Conservation (phyloP, 345 rosid species). For the Viola odorata region DNA sequence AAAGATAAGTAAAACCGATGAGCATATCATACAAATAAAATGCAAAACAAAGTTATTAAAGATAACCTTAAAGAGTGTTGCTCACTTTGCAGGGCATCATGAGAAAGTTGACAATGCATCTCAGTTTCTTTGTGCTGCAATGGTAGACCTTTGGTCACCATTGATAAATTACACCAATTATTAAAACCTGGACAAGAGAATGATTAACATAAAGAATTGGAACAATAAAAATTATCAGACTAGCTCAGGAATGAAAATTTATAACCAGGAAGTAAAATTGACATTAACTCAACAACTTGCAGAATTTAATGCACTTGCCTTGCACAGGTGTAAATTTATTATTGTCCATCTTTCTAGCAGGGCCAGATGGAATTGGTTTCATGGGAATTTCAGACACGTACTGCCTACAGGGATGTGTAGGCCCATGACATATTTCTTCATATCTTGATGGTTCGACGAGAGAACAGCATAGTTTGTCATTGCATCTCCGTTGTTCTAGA, state of each 20-base stretch:
- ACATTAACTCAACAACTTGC: not conserved
- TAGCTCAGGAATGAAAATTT: not conserved
- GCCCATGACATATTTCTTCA: constrained; percentile 18
- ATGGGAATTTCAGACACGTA: constrained; percentile 18
- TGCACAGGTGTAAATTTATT: constrained; percentile 10
- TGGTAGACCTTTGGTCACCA: constrained; percentile 16
- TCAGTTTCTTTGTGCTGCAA: constrained; percentile 16
- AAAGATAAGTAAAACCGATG: no score
- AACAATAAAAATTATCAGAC: not conserved
- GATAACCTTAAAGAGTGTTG: constrained; percentile 28
- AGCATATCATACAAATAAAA: no score
- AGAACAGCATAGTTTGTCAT: constrained; percentile 15
- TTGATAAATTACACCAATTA: constrained; percentile 23
- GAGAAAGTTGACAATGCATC: constrained; percentile 25
- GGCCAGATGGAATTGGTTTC: constrained; percentile 11
- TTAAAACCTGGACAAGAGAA: constrained; percentile 23
- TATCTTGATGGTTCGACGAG: constrained; percentile 21
- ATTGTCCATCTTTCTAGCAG: constrained; percentile 14
- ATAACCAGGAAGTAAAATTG: constrained; percentile 3
- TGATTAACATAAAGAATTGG: not conserved
- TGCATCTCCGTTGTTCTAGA: constrained; percentile 17
- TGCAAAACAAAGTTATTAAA: no score
- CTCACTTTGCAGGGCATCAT: constrained; percentile 13
- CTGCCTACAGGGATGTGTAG: constrained; percentile 14
- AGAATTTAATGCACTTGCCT: constrained; percentile 18